phyloP scores from a whole-genome alignment of 352 stramenopile genomes.

The Globisporangium barbulae region DNA sequence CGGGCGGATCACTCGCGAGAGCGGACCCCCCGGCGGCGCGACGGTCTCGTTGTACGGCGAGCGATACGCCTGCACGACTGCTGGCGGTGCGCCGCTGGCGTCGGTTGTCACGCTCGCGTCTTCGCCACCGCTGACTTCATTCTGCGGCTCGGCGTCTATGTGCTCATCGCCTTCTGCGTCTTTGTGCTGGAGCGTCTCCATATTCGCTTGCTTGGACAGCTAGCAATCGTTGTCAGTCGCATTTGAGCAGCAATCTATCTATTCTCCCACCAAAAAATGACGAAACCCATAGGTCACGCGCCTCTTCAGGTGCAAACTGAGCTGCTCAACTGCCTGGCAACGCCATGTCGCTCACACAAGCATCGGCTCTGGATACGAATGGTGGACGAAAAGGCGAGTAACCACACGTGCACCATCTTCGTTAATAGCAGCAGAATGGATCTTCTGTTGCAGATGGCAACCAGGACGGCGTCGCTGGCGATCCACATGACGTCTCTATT shows the following conservation, averaged over 20 bases:
- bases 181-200: not conserved
- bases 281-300: not conserved
- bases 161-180: not conserved
- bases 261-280: not conserved
- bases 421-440: not conserved
- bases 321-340: not conserved
- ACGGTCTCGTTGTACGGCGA: slow-evolving; percentile 59
- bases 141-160: slow-evolving; percentile 12
- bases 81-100: not conserved
- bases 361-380: not conserved
- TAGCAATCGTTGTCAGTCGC: not conserved
- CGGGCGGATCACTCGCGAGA: slow-evolving; percentile 46
- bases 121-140: not conserved
- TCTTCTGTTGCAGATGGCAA: not conserved
- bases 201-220: not conserved
- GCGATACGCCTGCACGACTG: slow-evolving; percentile 35
- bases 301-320: not conserved
- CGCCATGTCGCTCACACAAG: not conserved
- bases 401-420: too few species aligned
- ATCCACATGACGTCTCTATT: not conserved
- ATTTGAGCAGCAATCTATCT: not conserved
- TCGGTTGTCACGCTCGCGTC: not conserved
- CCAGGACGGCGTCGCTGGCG: not conserved
- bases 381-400: not conserved
- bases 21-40: slow-evolving; percentile 32